Base-by-base conservation (phyloP, 2,329 filamentous ascomycete genomes). In the Metarhizium humberi region DNA sequence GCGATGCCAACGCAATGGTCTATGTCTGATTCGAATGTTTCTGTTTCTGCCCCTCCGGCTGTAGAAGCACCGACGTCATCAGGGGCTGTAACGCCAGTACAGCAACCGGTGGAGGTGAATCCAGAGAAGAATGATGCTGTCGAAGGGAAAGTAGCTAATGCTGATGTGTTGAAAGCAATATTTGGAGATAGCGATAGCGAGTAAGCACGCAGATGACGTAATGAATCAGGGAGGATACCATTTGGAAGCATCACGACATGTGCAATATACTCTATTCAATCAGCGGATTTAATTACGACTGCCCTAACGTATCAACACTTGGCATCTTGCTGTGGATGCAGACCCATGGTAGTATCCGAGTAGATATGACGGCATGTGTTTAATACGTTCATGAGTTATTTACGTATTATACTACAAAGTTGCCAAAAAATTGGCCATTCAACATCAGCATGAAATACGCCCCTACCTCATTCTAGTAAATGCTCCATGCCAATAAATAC, bases 161-260 rank as follows among this genome's bases (percentile, higher is more conserved):
- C 92, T 51, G 88, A 88, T 47, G 85, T 96, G 0, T 91, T 96
- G 63, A 89, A 83, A 62, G 89, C 90, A n/a, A 91, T 97, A 34
- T 97, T 97, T 78, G 92, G 92, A 6, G 90, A 91, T 67, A 88
- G 88, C 64, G 86, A 87, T 60, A 87, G 90, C 62, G 86, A 90
- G 55, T 67, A 57, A 20, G 13, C 51, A 55, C 30, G 32, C 20
- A 30, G 45, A 14, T 45, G n/a, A 25, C n/a, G 18, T 45, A 20
- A 20, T 48, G 10, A 30, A 30, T 43, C 25, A 13, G 6, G 43
- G 43, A 20, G 6, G n/a, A 10, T 20, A 18, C 25, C 25, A 30
- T 34, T 16, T 48, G 7, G 5, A 6, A 46, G 40, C 43, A 43
- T n/a, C 40, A 43, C 40, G 6, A 43, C 16, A 3, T 43, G 40